Base-by-base conservation (phyloP, 2,329 filamentous ascomycete species). In the Claviceps cyperi region DNA sequence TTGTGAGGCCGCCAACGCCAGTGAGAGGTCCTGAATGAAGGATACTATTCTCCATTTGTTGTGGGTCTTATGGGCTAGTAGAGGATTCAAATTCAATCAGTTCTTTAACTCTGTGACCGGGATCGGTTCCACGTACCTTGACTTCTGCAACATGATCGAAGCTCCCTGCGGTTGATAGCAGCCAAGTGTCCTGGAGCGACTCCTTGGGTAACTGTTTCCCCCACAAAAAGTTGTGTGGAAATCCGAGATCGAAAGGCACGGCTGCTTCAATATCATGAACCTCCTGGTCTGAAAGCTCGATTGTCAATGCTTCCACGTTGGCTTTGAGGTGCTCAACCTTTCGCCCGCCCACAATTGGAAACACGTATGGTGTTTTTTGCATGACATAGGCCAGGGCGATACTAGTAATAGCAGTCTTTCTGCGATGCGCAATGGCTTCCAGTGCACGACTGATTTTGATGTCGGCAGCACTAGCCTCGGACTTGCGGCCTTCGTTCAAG, bases 311-410 rank as follows among this genome's bases (percentile, higher is more conserved):
- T 58, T 82, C 76, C 55, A 88, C 83, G 58, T 87, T 88, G 51
- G 72, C 73, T 59, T 81, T 76, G 40, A 90, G 67, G 60, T 89
- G 83, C 47, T 82, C 77, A 9, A 85, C 63, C 57, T 80, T 87
- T 11, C 83, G 74, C 0, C 81, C 81, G 11, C 84, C 84, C 4
- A 87, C 70, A 40, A 89, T 79, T 1, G 85, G 85, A 59, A 86
- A 86, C 13, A 88, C 80, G 57, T 86, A 79, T 0, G 82, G 77
- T 0, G 80, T 70, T 66, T 88, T 87, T 55, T 79, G 74, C 72
- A 85, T 75, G 14, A 88, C 79, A 59, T 89, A 89, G 2, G 84
- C 84, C 22, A 89, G 65, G 8, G 84, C 84, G 51, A 76, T 62
- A 53, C 69, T 71, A 15, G 70, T 73, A 54, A 74, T 65, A 48